A percentile compares a stretch with the other conserved stretches of the same genome.
Evolutionary conservation across 164 flowering plant species (phyloP).

Genomic region (Taxillus chinensis): DNA sequence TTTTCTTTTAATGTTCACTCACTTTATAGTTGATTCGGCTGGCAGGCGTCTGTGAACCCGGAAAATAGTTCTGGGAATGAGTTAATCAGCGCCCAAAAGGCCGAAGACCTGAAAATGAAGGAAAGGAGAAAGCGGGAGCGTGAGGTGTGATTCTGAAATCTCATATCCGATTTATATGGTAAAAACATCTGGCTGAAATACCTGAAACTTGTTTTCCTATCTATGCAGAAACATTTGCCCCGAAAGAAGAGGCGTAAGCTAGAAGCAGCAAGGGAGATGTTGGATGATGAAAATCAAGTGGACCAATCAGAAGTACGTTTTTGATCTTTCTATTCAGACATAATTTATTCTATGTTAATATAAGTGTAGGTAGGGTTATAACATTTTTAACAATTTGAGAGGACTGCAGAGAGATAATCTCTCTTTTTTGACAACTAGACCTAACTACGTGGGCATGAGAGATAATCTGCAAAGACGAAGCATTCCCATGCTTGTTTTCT

Average conservation of each 20-base stretch:
- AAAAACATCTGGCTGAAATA: not conserved
- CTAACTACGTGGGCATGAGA: too few species aligned
- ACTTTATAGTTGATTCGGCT: slow-evolving; percentile 6
- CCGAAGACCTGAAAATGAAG: slow-evolving; percentile 76
- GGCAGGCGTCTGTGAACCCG: slow-evolving; percentile 37
- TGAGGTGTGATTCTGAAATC: slow-evolving; percentile 41
- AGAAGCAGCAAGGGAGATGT: slow-evolving; percentile 80
- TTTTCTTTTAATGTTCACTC: too few species aligned
- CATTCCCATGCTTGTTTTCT: too few species aligned
- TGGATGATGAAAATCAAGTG: slow-evolving; percentile 52
- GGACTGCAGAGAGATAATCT: too few species aligned
- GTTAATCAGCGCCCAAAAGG: slow-evolving; percentile 74
- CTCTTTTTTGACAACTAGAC: too few species aligned
- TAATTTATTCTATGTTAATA: too few species aligned
- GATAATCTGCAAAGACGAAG: too few species aligned
- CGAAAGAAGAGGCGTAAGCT: slow-evolving; percentile 78
- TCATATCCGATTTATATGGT: not conserved
- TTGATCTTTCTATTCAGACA: not conserved
- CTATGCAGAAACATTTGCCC: slow-evolving; percentile 70
- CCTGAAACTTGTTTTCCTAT: not conserved
- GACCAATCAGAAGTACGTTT: slow-evolving; percentile 16
- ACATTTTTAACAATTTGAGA: too few species aligned
- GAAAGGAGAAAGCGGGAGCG: slow-evolving; percentile 75
- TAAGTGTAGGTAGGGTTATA: too few species aligned
- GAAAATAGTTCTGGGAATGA: slow-evolving; percentile 31